A percentile compares a stretch with the other conserved stretches of the same genome.
These are phyloP conservation scores for Nannochloropsis gaditana DNA, from an alignment of 108 stramenopile species.

Conservation along the genomic window DNA sequence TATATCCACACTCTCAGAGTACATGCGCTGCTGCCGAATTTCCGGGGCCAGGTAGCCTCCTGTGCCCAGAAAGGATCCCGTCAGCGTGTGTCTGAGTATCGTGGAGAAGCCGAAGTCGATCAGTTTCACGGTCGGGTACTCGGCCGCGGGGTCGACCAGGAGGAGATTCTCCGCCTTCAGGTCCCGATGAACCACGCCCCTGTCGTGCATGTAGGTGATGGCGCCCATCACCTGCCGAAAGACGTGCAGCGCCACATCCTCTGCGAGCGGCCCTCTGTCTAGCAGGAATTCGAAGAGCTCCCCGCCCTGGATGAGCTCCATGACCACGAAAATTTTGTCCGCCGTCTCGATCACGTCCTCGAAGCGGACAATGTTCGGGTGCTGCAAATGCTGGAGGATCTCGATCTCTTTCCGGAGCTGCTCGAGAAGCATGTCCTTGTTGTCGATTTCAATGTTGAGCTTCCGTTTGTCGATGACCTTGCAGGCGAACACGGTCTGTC, in stretches of 20 bases:
- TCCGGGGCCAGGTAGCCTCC: constrained; percentile 36
- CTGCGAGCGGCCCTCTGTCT: constrained; percentile 19
- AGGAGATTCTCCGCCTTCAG: background rate
- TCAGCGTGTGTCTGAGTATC: constrained; percentile 27
- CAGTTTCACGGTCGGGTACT: background rate
- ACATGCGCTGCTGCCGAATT: constrained; percentile 30
- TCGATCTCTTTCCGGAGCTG: constrained; percentile 33
- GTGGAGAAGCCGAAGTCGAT: constrained; percentile 36
- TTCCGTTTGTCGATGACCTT: constrained; percentile 34
- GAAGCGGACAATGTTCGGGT: constrained; percentile 30
- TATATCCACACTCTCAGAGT: constrained; percentile 25
- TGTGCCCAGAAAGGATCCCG: constrained; percentile 32
- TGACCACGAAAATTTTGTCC: constrained; percentile 22
- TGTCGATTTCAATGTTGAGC: constrained; percentile 23
- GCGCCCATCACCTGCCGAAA: background rate
- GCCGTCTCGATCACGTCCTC: constrained; percentile 25
- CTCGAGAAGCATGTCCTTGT: constrained; percentile 22
- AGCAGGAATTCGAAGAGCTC: constrained; percentile 29
- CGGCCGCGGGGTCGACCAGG: background rate
- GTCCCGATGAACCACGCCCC: background rate
- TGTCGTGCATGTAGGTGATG: background rate
- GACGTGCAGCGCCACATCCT: constrained; percentile 21
- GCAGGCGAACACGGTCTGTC: constrained; percentile 21
- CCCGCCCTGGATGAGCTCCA: constrained; percentile 26
- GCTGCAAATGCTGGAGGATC: constrained; percentile 23